Conservation (phyloP, 208 protist species). For the Histomonas meleagridis region DNA sequence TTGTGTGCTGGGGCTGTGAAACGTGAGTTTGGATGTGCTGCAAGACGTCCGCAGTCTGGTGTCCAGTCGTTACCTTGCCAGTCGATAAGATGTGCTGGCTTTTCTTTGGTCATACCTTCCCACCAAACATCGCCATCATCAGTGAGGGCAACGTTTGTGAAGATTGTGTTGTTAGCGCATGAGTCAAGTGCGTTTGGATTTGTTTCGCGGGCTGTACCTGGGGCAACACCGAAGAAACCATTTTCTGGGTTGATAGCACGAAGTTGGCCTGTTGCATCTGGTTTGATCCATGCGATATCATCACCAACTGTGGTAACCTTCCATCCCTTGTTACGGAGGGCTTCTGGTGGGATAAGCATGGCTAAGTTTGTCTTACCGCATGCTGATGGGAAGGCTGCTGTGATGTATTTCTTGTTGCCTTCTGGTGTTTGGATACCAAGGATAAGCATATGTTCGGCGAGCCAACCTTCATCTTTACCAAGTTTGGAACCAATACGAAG, state of each 20-base stretch:
- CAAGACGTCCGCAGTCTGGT: conserved; percentile 37
- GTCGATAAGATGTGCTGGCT: no score
- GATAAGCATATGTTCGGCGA: conserved; percentile 67
- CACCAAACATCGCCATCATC: no score
- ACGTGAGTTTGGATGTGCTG: conserved; percentile 61
- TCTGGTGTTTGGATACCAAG: conserved; percentile 55
- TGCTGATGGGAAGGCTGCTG: conserved; percentile 61
- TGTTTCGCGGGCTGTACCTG: no score
- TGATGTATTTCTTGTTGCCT: conserved; percentile 57
- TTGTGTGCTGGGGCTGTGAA: conserved; percentile 57
- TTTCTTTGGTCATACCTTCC: no score
- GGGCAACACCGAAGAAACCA: conserved; percentile 62
- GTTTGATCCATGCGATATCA: conserved; percentile 64
- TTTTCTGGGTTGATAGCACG: conserved; percentile 64
- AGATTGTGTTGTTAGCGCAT: no score
- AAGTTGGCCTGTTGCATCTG: conserved; percentile 50
- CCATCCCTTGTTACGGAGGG: conserved; percentile 51
- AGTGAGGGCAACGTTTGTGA: no score
- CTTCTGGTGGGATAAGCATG: conserved; percentile 53
- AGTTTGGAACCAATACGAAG: conserved; percentile 58
- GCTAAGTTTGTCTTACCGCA: conserved; percentile 69
- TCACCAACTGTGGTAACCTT: conserved; percentile 59
- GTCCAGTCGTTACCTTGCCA: conserved; percentile 50
- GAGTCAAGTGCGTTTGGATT: no score
- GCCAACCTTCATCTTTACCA: conserved; percentile 57